These are phyloP conservation scores for Myxozyma udenii DNA, from an alignment of 805 yeast genomes.

Conservation along the genomic window DNA sequence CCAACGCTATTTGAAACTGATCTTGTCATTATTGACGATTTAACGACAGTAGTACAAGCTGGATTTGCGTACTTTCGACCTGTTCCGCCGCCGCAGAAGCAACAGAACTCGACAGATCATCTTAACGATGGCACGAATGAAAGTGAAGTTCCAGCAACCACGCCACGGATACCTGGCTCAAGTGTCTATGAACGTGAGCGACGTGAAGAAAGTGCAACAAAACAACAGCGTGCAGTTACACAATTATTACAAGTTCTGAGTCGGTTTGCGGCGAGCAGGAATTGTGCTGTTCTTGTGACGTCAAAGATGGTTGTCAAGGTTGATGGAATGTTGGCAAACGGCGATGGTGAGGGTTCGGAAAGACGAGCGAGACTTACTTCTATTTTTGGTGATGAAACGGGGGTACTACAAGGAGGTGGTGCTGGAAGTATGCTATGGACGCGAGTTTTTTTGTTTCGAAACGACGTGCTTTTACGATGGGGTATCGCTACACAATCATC, in stretches of 20 bases:
- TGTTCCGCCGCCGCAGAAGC: neutral
- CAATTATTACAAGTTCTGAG: slow-evolving; percentile 5
- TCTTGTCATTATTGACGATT: slow-evolving; percentile 21
- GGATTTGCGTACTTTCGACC: slow-evolving; percentile 9
- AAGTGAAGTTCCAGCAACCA: too few species aligned
- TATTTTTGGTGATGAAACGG: slow-evolving; percentile 20
- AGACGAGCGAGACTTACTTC: slow-evolving; percentile 17
- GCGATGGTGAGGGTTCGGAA: neutral
- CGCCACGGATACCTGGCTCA: too few species aligned
- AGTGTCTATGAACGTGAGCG: neutral
- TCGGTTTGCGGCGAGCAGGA: slow-evolving; percentile 9
- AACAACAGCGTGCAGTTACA: slow-evolving; percentile 10
- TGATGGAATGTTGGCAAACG: neutral
- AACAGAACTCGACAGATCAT: neutral
- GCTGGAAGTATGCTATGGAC: slow-evolving; percentile 15
- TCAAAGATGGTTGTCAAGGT: slow-evolving; percentile 20
- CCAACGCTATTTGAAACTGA: slow-evolving; percentile 4
- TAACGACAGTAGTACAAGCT: slow-evolving; percentile 9
- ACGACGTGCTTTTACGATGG: too few species aligned
- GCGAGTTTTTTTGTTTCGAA: slow-evolving; percentile 16
- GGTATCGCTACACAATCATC: too few species aligned
- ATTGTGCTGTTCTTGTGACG: slow-evolving; percentile 13
- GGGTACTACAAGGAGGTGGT: neutral
- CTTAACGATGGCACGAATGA: too few species aligned
- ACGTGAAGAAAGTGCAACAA: slow-evolving; percentile 8